phyloP scores from a whole-genome alignment of 75 land plant genomes.

The Larix kaempferi region DNA sequence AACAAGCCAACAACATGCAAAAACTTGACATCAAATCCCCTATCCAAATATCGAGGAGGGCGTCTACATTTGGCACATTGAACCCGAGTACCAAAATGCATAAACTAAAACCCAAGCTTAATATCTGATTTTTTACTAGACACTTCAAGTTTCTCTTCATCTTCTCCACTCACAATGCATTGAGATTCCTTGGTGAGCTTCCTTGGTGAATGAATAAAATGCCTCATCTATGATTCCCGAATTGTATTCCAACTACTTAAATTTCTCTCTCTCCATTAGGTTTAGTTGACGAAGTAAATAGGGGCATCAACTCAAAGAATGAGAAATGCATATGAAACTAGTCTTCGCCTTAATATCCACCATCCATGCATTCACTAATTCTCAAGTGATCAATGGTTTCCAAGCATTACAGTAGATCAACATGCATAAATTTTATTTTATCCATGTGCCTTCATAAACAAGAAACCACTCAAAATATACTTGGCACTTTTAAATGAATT shows the following conservation, averaged over 20 bases:
- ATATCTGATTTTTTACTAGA: not conserved
- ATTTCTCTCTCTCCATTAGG: conserved; percentile 77
- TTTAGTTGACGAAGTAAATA: too few species aligned
- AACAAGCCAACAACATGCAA: conserved; percentile 92
- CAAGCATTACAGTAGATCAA: too few species aligned
- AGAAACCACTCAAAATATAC: too few species aligned
- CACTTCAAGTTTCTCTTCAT: conserved; percentile 34
- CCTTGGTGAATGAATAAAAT: not conserved
- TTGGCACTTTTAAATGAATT: too few species aligned
- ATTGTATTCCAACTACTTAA: conserved; percentile 67
- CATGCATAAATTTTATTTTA: too few species aligned
- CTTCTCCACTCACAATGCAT: conserved; percentile 49
- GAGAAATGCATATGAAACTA: too few species aligned
- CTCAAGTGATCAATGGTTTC: too few species aligned
- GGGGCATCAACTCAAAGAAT: too few species aligned
- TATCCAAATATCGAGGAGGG: conserved; percentile 72
- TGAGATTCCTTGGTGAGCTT: too few species aligned
- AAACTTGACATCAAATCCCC: conserved; percentile 83
- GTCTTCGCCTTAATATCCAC: too few species aligned
- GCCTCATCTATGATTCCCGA: conserved; percentile 32
- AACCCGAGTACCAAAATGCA: conserved; percentile 90
- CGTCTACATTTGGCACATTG: conserved; percentile 37
- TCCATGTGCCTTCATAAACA: too few species aligned
- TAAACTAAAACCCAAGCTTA: conserved; percentile 42
- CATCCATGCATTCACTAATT: too few species aligned